These are phyloP conservation scores for Populus euphratica DNA, from an alignment of 345 rosid species.

Conservation along the genomic window DNA sequence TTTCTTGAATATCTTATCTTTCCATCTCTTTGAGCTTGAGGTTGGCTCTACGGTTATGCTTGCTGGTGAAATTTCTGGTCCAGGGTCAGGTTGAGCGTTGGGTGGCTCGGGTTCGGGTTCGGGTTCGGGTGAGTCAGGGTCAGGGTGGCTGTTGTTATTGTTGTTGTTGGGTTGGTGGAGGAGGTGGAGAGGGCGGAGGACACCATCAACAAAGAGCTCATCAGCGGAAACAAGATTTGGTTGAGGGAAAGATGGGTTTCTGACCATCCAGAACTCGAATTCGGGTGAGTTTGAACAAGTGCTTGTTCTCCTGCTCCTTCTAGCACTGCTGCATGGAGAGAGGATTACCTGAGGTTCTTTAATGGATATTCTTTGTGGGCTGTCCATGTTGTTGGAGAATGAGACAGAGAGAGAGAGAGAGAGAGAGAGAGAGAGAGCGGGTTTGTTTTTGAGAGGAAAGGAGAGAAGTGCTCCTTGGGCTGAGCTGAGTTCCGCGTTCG, in stretches of 20 bases:
- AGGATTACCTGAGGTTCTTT: background rate
- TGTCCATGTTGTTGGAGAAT: background rate
- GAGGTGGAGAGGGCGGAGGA: slow-evolving; percentile 58
- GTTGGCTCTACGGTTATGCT: slow-evolving; percentile 9
- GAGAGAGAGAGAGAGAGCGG: background rate
- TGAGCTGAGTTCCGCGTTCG: background rate
- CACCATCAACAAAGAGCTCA: slow-evolving; percentile 65
- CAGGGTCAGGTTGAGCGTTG: slow-evolving; percentile 5
- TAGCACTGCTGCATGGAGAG: slow-evolving; percentile 16
- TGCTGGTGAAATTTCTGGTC: slow-evolving; percentile 8
- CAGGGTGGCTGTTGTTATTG: background rate
- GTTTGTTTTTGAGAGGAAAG: background rate
- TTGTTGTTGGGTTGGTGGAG: slow-evolving; percentile 20
- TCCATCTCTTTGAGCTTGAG: slow-evolving; percentile 61
- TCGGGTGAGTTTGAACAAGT: slow-evolving; percentile 49
- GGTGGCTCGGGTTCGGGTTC: slow-evolving; percentile 16
- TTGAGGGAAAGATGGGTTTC: slow-evolving; percentile 43
- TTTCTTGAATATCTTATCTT: slow-evolving; percentile 50
- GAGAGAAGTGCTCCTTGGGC: background rate
- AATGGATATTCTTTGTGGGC: background rate
- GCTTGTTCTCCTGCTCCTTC: slow-evolving; percentile 8
- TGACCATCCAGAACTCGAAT: slow-evolving; percentile 69
- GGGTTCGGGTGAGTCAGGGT: slow-evolving; percentile 20
- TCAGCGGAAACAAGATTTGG: slow-evolving; percentile 66
- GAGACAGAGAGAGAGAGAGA: background rate